A percentile compares a stretch with the other conserved stretches of the same genome.
Evolutionary conservation across 2,329 filamentous ascomycete species (phyloP).

Genomic region (Fusarium lyarnte): DNA sequence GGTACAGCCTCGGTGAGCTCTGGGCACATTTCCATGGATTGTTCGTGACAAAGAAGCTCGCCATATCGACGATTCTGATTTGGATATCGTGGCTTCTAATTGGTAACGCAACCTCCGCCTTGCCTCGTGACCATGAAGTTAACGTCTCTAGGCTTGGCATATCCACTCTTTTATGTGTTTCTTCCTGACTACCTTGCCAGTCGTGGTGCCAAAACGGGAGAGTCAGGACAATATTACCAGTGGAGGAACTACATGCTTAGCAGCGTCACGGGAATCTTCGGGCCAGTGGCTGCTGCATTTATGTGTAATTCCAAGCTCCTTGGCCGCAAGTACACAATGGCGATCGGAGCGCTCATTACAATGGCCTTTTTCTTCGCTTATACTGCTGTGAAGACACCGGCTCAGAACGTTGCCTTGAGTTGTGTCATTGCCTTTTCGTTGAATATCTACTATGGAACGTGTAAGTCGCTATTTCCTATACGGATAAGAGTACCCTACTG

Average conservation of each 20-base stretch:
- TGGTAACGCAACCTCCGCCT: not conserved
- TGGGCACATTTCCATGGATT: not conserved
- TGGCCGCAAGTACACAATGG: not conserved
- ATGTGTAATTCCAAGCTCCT: not conserved
- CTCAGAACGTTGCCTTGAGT: not conserved
- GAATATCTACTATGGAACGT: not conserved
- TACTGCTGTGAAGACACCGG: not conserved
- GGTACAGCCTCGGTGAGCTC: not conserved
- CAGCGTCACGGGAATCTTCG: not conserved
- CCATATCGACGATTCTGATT: not conserved
- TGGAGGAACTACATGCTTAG: not conserved
- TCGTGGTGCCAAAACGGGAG: not conserved
- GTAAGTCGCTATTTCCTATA: accelerated
- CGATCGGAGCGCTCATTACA: not conserved
- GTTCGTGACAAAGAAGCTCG: not conserved
- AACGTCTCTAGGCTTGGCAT: not conserved
- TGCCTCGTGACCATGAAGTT: accelerated
- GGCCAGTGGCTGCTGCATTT: not conserved
- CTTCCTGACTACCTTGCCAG: not conserved
- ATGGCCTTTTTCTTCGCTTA: not conserved
- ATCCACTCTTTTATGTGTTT: not conserved
- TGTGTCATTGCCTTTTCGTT: not conserved
- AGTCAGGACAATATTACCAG: not conserved
- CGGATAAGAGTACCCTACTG: accelerated
- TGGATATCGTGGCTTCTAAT: not conserved